phyloP scores from a whole-genome alignment of 176 grass and related monocot genomes.

The Oryza coarctata region DNA sequence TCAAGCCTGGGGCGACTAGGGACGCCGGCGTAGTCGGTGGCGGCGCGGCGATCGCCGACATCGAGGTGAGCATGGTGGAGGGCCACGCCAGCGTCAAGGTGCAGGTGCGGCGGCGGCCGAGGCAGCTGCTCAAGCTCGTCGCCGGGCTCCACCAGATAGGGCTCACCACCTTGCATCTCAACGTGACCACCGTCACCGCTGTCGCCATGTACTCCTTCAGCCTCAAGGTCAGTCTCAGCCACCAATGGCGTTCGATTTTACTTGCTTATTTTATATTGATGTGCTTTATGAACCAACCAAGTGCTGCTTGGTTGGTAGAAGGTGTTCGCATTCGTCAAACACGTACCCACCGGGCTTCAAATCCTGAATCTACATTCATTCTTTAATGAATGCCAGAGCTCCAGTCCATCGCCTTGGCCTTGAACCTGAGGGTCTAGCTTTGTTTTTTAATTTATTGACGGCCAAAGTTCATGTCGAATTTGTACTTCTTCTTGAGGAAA shows the following conservation, averaged over 20 bases:
- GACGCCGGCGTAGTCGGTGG: background rate
- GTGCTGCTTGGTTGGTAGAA: too few relatives aligned
- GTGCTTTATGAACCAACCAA: too few relatives aligned
- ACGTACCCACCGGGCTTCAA: too few relatives aligned
- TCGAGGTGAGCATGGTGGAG: conserved; percentile 59
- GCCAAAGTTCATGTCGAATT: background rate
- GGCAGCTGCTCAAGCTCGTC: conserved; percentile 46
- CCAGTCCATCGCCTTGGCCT: too few relatives aligned
- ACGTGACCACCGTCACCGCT: conserved; percentile 33
- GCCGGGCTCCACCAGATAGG: conserved; percentile 41
- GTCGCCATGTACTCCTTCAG: conserved; percentile 55
- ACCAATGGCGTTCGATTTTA: background rate
- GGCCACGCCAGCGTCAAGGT: conserved; percentile 56
- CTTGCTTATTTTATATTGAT: background rate
- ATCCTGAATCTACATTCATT: too few relatives aligned
- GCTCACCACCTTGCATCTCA: conserved; percentile 57
- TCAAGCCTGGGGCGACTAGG: background rate
- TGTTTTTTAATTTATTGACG: too few relatives aligned
- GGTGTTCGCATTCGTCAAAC: too few relatives aligned
- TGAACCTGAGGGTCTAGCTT: too few relatives aligned
- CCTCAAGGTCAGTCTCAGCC: conserved; percentile 39
- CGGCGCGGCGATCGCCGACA: conserved; percentile 27
- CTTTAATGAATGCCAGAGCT: too few relatives aligned
- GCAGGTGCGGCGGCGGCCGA: conserved; percentile 33
- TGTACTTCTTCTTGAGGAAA: background rate